These are phyloP conservation scores for Verticillium nubilum DNA, from an alignment of 2,329 filamentous ascomycete genomes.

Conservation along the genomic window DNA sequence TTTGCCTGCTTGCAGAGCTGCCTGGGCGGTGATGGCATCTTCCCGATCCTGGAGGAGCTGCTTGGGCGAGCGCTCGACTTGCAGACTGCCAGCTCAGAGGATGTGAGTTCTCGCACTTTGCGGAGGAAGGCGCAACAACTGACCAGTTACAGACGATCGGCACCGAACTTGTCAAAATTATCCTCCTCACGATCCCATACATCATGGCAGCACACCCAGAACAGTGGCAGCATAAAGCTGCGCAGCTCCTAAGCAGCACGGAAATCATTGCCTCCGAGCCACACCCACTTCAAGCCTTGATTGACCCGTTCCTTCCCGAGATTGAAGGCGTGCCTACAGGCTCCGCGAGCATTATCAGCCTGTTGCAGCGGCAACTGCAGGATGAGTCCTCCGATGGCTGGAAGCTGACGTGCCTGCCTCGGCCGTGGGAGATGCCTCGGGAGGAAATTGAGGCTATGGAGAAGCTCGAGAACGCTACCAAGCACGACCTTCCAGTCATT, in stretches of 20 bases:
- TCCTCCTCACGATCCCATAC: constrained; percentile 90
- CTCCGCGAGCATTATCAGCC: constrained; percentile 63
- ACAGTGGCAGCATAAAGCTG: constrained; percentile 67
- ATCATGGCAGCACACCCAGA: constrained; percentile 69
- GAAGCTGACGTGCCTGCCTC: constrained; percentile 65
- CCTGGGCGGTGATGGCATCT: constrained; percentile 79
- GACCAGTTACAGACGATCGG: constrained; percentile 48
- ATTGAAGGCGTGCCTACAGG: constrained; percentile 58
- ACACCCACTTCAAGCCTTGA: constrained; percentile 76
- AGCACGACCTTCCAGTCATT: constrained; percentile 74
- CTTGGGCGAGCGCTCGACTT: constrained; percentile 87
- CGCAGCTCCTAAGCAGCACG: constrained; percentile 83
- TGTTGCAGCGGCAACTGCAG: constrained; percentile 83
- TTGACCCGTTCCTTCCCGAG: constrained; percentile 75
- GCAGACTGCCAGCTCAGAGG: constrained; percentile 87
- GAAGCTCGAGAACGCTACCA: constrained; percentile 55
- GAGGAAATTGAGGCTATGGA: constrained; percentile 55
- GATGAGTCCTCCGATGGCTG: constrained; percentile 69
- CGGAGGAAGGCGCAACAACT: neutral
- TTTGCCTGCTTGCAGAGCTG: constrained; percentile 79
- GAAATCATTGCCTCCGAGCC: constrained; percentile 89
- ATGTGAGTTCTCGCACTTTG: constrained; percentile 53
- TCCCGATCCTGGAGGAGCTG: constrained; percentile 81
- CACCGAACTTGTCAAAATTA: constrained; percentile 93
- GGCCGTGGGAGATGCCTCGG: constrained; percentile 60